phyloP scores from a whole-genome alignment of 106 monocot genomes.

The Posidonia australis region DNA sequence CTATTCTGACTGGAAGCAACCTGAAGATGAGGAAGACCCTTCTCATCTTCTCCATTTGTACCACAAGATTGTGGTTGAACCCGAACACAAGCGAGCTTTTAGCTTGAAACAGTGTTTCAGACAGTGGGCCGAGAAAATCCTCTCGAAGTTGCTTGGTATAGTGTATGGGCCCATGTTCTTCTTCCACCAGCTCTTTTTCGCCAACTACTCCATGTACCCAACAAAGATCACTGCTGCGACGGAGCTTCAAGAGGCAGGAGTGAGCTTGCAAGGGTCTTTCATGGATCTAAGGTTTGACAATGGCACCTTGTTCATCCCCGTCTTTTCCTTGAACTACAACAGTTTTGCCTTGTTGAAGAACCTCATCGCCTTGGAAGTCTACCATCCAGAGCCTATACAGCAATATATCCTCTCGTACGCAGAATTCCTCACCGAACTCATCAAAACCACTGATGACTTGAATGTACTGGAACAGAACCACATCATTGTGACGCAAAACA shows the following conservation, averaged over 20 bases:
- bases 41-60: conserved; percentile 19
- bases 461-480: background rate
- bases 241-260: conserved; percentile 20
- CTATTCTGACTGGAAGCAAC: background rate
- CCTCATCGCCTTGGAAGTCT: conserved; percentile 8
- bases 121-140: background rate
- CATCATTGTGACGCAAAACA: background rate
- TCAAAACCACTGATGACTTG: background rate
- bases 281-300: background rate
- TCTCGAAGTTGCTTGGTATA: background rate
- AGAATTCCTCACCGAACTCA: background rate
- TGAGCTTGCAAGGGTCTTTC: conserved; percentile 3
- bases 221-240: conserved; percentile 13
- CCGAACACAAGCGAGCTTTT: background rate
- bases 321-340: background rate
- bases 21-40: background rate
- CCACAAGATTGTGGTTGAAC: background rate
- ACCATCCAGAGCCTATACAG: too few relatives aligned
- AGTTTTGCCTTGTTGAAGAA: background rate
- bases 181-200: background rate
- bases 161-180: background rate
- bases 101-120: background rate
- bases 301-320: conserved; percentile 2
- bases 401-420: too few relatives aligned
- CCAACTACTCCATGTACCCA: background rate